A percentile compares a stretch with the other conserved stretches of the same genome.
phyloP scores from a whole-genome alignment of 495 filamentous ascomycete genomes.

The Cudoniella acicularis region DNA sequence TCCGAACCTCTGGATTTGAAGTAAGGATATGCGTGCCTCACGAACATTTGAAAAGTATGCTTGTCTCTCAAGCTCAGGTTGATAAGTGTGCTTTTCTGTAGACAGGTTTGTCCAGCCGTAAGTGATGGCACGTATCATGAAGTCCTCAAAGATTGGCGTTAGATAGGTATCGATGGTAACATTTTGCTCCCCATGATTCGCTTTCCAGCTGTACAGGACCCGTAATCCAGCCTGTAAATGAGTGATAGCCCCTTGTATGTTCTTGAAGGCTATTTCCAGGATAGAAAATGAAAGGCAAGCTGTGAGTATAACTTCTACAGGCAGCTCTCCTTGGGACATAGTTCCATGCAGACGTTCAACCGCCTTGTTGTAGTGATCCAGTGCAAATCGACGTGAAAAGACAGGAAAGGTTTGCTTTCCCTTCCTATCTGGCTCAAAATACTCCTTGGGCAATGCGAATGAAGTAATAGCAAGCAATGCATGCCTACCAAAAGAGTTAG shows the following conservation, averaged over 20 bases:
- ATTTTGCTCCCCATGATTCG: not conserved
- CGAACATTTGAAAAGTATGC: not conserved
- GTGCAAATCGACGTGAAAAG: not conserved
- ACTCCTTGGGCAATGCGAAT: not conserved
- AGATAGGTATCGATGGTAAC: not conserved
- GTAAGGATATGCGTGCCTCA: not conserved
- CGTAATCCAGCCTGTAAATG: not conserved
- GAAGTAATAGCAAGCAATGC: not conserved
- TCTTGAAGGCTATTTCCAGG: not conserved
- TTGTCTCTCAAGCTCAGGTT: not conserved
- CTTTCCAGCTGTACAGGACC: not conserved
- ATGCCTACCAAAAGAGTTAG: too few species aligned
- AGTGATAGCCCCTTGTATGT: not conserved
- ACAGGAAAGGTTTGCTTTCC: not conserved
- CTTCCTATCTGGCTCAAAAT: not conserved
- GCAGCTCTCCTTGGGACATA: not conserved
- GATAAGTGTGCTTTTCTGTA: not conserved
- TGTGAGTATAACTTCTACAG: not conserved
- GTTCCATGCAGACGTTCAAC: not conserved
- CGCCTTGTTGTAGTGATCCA: not conserved
- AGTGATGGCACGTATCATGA: not conserved
- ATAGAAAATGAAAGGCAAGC: not conserved
- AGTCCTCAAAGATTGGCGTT: not conserved
- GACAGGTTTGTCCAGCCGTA: not conserved
- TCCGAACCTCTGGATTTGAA: not conserved